phyloP scores from a whole-genome alignment of 2,329 filamentous ascomycete species.

The Cercospora sp. region DNA sequence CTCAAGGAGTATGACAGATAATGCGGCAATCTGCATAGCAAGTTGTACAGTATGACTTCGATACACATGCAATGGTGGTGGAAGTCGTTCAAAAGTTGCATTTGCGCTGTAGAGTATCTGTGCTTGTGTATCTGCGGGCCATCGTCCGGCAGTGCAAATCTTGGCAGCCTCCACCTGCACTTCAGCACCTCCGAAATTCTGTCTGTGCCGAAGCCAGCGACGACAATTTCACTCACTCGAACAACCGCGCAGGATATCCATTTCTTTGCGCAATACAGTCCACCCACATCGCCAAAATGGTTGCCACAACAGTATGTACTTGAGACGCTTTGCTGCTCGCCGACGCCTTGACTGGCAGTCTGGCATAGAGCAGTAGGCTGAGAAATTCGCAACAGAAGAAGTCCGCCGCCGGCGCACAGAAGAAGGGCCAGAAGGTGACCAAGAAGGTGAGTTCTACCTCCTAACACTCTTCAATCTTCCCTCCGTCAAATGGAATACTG shows the following conservation, averaged over 20 bases:
- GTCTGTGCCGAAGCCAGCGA: background rate
- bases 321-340: conserved; percentile 87
- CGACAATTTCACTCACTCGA: background rate
- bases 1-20: background rate
- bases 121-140: background rate
- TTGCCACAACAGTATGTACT: conserved; percentile 86
- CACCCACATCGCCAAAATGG: conserved; percentile 66
- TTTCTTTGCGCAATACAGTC: conserved; percentile 69
- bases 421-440: conserved; percentile 69
- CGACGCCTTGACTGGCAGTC: conserved; percentile 47
- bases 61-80: background rate
- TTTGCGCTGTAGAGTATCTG: background rate
- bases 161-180: conserved; percentile 5
- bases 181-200: conserved; percentile 8
- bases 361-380: conserved; percentile 82
- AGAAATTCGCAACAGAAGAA: conserved; percentile 56
- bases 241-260: conserved; percentile 77
- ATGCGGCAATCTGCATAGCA: background rate
- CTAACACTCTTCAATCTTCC: background rate
- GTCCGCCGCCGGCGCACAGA: conserved; percentile 44
- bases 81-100: too few relatives aligned
- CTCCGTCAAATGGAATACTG: background rate
- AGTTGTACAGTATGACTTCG: background rate
- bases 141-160: background rate
- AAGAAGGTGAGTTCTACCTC: conserved; percentile 63